A percentile compares a stretch with the other conserved stretches of the same genome.
These are phyloP conservation scores for Zangia roseola DNA, from an alignment of 768 basidiomycete genomes.

Conservation along the genomic window DNA sequence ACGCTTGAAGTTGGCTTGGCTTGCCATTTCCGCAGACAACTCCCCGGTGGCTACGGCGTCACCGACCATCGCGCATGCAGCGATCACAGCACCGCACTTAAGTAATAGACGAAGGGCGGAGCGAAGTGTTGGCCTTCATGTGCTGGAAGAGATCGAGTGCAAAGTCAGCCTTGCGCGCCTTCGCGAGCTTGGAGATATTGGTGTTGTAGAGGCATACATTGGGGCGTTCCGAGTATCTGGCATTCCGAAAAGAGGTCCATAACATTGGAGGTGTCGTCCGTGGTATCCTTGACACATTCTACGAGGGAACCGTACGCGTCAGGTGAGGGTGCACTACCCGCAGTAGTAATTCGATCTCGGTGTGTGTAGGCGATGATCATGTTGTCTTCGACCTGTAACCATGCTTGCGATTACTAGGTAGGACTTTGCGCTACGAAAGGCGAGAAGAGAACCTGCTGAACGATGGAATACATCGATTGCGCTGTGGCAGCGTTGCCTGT, in stretches of 20 bases:
- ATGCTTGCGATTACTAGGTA: conserved; percentile 52
- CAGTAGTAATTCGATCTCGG: conserved; percentile 75
- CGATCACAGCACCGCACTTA: conserved; percentile 94
- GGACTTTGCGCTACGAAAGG: conserved; percentile 39
- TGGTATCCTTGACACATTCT: conserved; percentile 85
- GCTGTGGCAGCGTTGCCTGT: conserved; percentile 58
- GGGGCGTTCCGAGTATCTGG: conserved; percentile 64
- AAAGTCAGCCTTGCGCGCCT: conserved; percentile 89
- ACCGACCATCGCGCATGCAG: conserved; percentile 91
- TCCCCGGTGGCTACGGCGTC: conserved; percentile 78
- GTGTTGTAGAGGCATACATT: conserved; percentile 95
- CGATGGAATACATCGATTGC: conserved; percentile 60
- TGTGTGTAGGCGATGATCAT: conserved; percentile 90
- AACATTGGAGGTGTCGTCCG: conserved; percentile 90
- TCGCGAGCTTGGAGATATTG: conserved; percentile 92
- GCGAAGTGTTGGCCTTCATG: conserved; percentile 63
- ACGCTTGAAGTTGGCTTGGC: conserved; percentile 72
- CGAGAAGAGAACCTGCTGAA: conserved; percentile 57
- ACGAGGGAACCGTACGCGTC: conserved; percentile 94
- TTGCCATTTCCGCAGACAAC: conserved; percentile 83
- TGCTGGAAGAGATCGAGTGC: conserved; percentile 85
- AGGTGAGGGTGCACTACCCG: conserved; percentile 75
- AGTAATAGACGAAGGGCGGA: conserved; percentile 80
- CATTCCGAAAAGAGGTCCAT: conserved; percentile 82
- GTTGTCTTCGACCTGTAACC: conserved; percentile 80